Evolutionary conservation across 2,329 filamentous ascomycete species (phyloP).

Genomic region (Hysterium pulicare): DNA sequence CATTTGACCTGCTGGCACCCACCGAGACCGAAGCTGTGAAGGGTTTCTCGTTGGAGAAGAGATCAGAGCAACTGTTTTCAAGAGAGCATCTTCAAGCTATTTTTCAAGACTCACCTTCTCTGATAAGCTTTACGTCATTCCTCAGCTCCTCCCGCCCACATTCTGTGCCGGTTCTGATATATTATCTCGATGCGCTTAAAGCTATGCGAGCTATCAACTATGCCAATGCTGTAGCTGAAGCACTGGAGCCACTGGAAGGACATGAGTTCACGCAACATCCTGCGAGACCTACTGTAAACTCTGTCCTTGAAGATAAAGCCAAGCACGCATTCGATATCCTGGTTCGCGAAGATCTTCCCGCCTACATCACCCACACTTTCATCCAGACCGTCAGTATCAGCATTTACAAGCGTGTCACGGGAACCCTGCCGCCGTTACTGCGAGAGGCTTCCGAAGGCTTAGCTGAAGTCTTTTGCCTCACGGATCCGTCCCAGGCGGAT

Average conservation of each 20-base stretch:
- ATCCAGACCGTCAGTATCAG: slow-evolving; percentile 67
- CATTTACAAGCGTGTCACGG: slow-evolving; percentile 65
- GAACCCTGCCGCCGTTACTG: slow-evolving; percentile 61
- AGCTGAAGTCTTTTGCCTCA: slow-evolving; percentile 74
- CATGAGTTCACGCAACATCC: slow-evolving; percentile 54
- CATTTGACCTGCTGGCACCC: slow-evolving; percentile 53
- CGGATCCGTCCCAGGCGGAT: slow-evolving; percentile 68
- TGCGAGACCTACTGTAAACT: slow-evolving; percentile 55
- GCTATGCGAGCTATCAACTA: slow-evolving; percentile 68
- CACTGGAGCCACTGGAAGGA: slow-evolving; percentile 55
- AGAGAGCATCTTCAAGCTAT: slow-evolving; percentile 62
- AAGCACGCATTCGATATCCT: slow-evolving; percentile 63
- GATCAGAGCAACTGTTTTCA: slow-evolving; percentile 64
- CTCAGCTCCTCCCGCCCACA: slow-evolving; percentile 57
- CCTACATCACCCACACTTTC: slow-evolving; percentile 67
- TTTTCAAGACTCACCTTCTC: slow-evolving; percentile 60
- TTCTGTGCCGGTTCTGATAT: slow-evolving; percentile 64
- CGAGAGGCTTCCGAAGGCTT: slow-evolving; percentile 69
- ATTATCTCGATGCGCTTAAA: slow-evolving; percentile 70
- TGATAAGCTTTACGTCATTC: slow-evolving; percentile 66
- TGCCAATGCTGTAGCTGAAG: slow-evolving; percentile 64
- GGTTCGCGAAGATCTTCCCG: slow-evolving; percentile 66
- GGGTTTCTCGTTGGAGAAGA: slow-evolving; percentile 58
- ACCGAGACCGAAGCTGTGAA: slow-evolving; percentile 22
- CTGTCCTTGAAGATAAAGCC: slow-evolving; percentile 59